Percentiles rank a stretch among this genome's conserved stretches.
Evolutionary conservation across 331 rosid genomes (phyloP).

Genomic region (Quercus tomentella): DNA sequence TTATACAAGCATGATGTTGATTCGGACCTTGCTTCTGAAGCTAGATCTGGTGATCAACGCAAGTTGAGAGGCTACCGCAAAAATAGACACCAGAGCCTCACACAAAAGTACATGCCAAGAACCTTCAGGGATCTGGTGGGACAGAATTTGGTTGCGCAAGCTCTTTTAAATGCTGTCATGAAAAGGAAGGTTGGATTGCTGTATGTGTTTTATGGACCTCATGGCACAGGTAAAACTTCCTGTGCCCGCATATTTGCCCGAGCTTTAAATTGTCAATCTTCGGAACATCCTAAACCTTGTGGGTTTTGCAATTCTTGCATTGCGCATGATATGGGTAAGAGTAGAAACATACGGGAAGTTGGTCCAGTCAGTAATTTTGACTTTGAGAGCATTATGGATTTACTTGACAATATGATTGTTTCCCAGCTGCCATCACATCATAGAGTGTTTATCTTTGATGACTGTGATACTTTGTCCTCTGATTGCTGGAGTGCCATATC

Average conservation of each 20-base stretch:
- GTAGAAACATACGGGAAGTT: constrained; percentile 73
- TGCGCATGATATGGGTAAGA: constrained; percentile 76
- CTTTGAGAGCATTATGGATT: constrained; percentile 74
- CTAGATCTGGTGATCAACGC: constrained; percentile 60
- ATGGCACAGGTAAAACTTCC: constrained; percentile 96
- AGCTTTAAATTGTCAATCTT: constrained; percentile 89
- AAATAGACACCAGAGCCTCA: constrained; percentile 76
- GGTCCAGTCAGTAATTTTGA: constrained; percentile 86
- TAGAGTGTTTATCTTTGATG: constrained; percentile 84
- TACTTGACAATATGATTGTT: constrained; percentile 65
- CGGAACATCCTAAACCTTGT: constrained; percentile 77
- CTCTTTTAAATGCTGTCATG: constrained; percentile 85
- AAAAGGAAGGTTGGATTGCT: constrained; percentile 82
- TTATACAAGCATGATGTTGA: constrained; percentile 72
- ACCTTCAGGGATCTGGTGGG: constrained; percentile 91
- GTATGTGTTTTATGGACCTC: constrained; percentile 96
- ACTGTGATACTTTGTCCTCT: constrained; percentile 68
- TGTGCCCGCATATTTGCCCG: constrained; percentile 91
- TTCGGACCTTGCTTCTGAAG: constrained; percentile 93
- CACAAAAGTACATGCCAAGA: constrained; percentile 89
- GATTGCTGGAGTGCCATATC: constrained; percentile 89
- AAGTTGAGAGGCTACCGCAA: constrained; percentile 52
- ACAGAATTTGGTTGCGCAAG: constrained; percentile 90
- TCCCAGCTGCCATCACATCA: constrained; percentile 72
- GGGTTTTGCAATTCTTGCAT: constrained; percentile 85